Conservation (phyloP, 1,139 yeast genomes). For the Diutina neorugosa region DNA sequence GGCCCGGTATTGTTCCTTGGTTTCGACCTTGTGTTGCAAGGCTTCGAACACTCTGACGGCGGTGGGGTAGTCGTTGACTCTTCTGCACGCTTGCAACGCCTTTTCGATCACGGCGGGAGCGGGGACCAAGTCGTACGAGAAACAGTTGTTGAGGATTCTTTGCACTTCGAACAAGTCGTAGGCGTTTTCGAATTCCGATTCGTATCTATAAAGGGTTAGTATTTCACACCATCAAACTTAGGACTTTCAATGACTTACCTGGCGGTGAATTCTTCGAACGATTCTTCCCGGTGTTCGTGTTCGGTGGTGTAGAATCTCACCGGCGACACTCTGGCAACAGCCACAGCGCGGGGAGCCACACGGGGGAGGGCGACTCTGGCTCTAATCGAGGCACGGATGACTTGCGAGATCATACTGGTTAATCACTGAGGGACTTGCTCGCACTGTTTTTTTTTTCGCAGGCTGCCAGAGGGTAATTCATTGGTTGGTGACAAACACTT, state of each 20-base stretch:
- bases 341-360: slow-evolving; percentile 14
- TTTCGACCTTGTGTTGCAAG: slow-evolving; percentile 90
- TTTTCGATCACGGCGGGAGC: slow-evolving; percentile 93
- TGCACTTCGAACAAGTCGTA: slow-evolving; percentile 97
- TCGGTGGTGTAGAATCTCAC: slow-evolving; percentile 58
- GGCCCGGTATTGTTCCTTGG: slow-evolving; percentile 85
- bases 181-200: slow-evolving; percentile 95
- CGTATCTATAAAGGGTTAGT: slow-evolving; percentile 48
- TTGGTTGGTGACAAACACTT: neutral
- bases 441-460: neutral
- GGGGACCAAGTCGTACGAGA: slow-evolving; percentile 96
- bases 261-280: slow-evolving; percentile 88
- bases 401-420: slow-evolving; percentile 13
- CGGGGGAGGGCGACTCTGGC: slow-evolving; percentile 14
- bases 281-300: slow-evolving; percentile 75
- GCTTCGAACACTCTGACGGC: slow-evolving; percentile 97
- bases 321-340: slow-evolving; percentile 15
- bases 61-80: slow-evolving; percentile 97
- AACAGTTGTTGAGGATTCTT: slow-evolving; percentile 80
- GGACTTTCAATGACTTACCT: slow-evolving; percentile 26
- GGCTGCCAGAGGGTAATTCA: neutral
- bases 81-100: slow-evolving; percentile 96
- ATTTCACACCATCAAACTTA: slow-evolving; percentile 5
- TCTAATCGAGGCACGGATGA: slow-evolving; percentile 45
- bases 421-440: neutral